These are phyloP conservation scores for Cyanodermella asteris DNA, from an alignment of 2,329 filamentous ascomycete species.

Conservation along the genomic window DNA sequence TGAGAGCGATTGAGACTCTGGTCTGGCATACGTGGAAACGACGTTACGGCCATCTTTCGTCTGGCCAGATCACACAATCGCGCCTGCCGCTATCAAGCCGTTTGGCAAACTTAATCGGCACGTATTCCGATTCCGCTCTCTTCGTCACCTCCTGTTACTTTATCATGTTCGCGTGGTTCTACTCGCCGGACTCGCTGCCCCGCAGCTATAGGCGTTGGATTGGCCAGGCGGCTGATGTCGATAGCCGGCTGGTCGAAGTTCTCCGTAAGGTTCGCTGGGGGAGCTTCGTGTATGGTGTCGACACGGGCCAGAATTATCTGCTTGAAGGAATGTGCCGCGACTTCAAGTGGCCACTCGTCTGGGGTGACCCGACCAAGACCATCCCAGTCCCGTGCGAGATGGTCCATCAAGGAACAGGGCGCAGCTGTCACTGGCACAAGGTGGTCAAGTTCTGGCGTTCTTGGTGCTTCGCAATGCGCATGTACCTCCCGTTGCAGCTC, in stretches of 20 bases:
- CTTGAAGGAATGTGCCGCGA: conserved; percentile 52
- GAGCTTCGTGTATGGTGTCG: conserved; percentile 47
- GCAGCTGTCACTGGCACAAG: conserved; percentile 55
- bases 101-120: conserved; percentile 19
- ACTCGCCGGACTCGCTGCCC: conserved; percentile 47
- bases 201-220: conserved; percentile 66
- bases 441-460: conserved; percentile 43
- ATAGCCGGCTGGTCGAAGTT: conserved; percentile 50
- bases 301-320: conserved; percentile 47
- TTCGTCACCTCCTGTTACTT: conserved; percentile 52
- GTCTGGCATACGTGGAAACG: conserved; percentile 43
- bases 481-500: conserved; percentile 56
- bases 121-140: conserved; percentile 40
- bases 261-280: conserved; percentile 44
- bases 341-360: conserved; percentile 42
- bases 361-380: conserved; percentile 48
- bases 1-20: conserved; percentile 50
- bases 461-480: conserved; percentile 53
- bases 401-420: conserved; percentile 58
- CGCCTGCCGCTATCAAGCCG: conserved; percentile 12
- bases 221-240: conserved; percentile 50
- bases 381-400: conserved; percentile 63
- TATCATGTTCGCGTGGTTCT: conserved; percentile 85
- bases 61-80: conserved; percentile 13
- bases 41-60: conserved; percentile 22